Base-by-base conservation (phyloP, 176 grass and related monocot species). In the Alopecurus myosuroides region DNA sequence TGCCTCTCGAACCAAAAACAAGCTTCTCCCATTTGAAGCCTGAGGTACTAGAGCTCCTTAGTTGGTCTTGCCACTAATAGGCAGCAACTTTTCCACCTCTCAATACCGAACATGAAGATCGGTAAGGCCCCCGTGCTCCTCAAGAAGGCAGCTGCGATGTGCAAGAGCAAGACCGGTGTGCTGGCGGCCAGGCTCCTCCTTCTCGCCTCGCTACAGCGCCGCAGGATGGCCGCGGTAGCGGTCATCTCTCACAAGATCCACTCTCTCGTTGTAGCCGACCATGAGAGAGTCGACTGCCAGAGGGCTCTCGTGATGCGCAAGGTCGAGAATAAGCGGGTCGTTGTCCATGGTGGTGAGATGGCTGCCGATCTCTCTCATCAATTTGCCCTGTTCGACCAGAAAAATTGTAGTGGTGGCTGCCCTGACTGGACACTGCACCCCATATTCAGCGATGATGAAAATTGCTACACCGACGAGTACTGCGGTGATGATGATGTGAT, bases 1-100 rank as follows among this genome's bases (percentile, higher is more conserved):
- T 91, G 86, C 22, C 67, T 41, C 67, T 41, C n/a, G 22, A 79
- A 33, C 53, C 11, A 15, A n/a, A n/a, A 76, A 49, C 49, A 39
- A 70, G 57, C 31, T 18, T 49, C 9, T 29, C 35, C n/a, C 37
- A 13, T 40, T 40, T 40, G 7, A 40, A 40, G 39, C 39, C 39
- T 40, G 7, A 40, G 39, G 39, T 9, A 9, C 39, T 8, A 40
- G 7, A 40, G 39, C 39, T 40, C 39, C 39, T 40, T 40, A 40
- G 6, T 40, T 40, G 5, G n/a, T n/a, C n/a, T 40, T 40, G 39
- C 39, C 39, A 40, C 39, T 8, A 7, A 6, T 40, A 40, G 53
- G n/a, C 53, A 57, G 22, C 53, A 25, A 0, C 55, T 33, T 44
- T 1, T 17, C 20, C 40, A 80, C 25, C 57, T 61, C 25, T 41